Conservation (phyloP, 2,329 filamentous ascomycete genomes). For the Fusarium sp. region DNA sequence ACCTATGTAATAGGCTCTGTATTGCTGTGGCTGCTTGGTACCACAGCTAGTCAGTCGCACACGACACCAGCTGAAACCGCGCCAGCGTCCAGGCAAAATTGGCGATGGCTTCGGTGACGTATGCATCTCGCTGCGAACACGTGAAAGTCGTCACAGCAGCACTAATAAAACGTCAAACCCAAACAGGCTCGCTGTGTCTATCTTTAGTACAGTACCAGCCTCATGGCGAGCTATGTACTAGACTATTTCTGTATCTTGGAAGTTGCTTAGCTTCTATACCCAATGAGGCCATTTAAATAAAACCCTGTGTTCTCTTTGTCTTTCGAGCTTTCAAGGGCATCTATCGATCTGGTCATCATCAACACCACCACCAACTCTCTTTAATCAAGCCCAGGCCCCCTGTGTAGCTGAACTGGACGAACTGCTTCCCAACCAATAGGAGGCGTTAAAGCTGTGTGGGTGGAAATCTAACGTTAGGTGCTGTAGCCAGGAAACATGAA, state of each 20-base stretch:
- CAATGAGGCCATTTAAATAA: background rate
- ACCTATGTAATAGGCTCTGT: no score
- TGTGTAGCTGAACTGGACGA: slow-evolving; percentile 28
- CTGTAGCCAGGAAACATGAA: no score
- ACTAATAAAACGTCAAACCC: no score
- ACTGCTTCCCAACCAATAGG: slow-evolving; percentile 17
- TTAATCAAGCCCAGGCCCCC: slow-evolving; percentile 18
- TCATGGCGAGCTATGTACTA: background rate
- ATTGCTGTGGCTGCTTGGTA: background rate
- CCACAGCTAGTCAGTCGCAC: slow-evolving; percentile 1
- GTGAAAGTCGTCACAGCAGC: slow-evolving; percentile 5
- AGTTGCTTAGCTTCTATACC: background rate
- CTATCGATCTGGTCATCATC: background rate
- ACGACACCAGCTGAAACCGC: slow-evolving; percentile 18
- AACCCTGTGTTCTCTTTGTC: background rate
- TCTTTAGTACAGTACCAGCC: no score
- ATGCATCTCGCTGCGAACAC: slow-evolving; percentile 7
- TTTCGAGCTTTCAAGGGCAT: slow-evolving; percentile 8
- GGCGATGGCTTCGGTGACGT: slow-evolving; percentile 42
- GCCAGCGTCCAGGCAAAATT: slow-evolving; percentile 4
- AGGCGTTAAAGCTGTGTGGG: background rate
- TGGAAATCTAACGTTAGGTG: no score
- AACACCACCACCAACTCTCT: slow-evolving; percentile 11
- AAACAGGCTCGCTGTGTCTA: background rate
- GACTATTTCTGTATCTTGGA: background rate